A percentile compares a stretch with the other conserved stretches of the same genome.
Conservation (phyloP, 1,284 basidiomycete species). For the Polyporus tsugae region DNA sequence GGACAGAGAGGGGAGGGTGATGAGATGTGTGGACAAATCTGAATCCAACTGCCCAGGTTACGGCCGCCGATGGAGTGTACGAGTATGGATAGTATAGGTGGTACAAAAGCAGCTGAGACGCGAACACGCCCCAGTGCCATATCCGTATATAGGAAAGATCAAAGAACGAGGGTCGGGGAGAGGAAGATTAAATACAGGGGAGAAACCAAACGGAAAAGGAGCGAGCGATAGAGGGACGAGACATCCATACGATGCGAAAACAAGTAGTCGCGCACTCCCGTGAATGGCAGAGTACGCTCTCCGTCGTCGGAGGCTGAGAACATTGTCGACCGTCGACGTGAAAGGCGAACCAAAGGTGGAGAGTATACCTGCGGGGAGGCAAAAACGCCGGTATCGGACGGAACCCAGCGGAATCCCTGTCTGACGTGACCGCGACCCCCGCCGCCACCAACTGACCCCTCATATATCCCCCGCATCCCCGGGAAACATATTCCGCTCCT, state of each 20-base stretch:
- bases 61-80: not conserved
- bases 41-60: not conserved
- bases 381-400: conserved; percentile 1
- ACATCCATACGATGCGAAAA: not conserved
- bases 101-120: not conserved
- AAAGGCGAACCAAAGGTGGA: not conserved
- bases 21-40: not conserved
- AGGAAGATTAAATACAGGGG: not conserved
- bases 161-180: not conserved
- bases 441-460: not conserved
- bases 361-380: not conserved
- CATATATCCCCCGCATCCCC: conserved; percentile 3
- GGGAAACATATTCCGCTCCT: not conserved
- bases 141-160: not conserved
- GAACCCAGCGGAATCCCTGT: not conserved
- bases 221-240: not conserved
- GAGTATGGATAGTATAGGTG: not conserved
- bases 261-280: not conserved
- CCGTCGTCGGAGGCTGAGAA: not conserved
- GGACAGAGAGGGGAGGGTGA: not conserved
- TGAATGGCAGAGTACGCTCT: not conserved
- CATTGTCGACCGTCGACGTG: not conserved
- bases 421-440: not conserved
- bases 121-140: not conserved
- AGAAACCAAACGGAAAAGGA: not conserved